Conservation (phyloP, 768 basidiomycete species). For the Suillus tomentosus region DNA sequence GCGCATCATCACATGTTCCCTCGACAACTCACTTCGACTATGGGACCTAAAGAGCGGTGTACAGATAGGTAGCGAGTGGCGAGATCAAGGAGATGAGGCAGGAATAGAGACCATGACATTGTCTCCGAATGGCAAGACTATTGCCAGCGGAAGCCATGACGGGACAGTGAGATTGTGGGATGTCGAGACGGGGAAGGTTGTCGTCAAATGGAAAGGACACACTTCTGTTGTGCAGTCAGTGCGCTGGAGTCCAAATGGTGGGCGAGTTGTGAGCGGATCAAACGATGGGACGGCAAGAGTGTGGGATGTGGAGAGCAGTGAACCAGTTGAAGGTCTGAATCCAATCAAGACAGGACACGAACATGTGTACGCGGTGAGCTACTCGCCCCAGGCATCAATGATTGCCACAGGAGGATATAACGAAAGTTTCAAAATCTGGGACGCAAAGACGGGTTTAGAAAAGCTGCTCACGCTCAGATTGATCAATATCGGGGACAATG, state of each 20-base stretch:
- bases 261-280: slow-evolving; percentile 13
- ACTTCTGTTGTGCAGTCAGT: fast-evolving
- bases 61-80: background rate
- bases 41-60: slow-evolving; percentile 30
- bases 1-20: slow-evolving; percentile 8
- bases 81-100: background rate
- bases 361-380: no score
- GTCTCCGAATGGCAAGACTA: background rate
- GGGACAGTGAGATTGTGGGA: background rate
- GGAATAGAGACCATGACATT: fast-evolving
- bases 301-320: background rate
- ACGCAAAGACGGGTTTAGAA: no score
- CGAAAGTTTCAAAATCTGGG: no score
- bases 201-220: background rate
- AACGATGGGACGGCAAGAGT: slow-evolving; percentile 10
- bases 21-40: slow-evolving; percentile 10
- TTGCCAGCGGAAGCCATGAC: slow-evolving; percentile 13
- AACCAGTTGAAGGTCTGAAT: no score
- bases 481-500: no score
- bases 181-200: background rate
- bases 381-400: no score
- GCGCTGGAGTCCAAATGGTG: slow-evolving; percentile 11
- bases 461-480: no score
- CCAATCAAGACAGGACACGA: no score
- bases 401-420: no score